These are phyloP conservation scores for Neurospora terricola DNA, from an alignment of 495 filamentous ascomycete genomes.

Conservation along the genomic window DNA sequence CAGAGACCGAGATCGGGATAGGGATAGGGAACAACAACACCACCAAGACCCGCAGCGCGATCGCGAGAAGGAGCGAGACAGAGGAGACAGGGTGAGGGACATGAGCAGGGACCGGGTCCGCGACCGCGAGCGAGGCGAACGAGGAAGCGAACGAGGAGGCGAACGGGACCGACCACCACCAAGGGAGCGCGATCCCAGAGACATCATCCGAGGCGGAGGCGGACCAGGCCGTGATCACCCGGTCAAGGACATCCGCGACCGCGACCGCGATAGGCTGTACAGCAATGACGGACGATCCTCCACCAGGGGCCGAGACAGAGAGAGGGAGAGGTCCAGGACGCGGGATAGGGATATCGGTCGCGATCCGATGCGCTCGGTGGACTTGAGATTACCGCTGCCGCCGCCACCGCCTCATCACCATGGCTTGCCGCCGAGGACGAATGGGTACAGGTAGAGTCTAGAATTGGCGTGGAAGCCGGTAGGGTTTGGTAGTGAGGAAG, in stretches of 20 bases:
- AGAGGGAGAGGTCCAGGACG: slow-evolving; percentile 7
- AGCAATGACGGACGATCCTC: neutral
- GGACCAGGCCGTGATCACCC: neutral
- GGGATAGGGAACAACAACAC: neutral
- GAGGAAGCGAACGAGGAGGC: neutral
- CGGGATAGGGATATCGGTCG: slow-evolving; percentile 5
- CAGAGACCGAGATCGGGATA: slow-evolving; percentile 1
- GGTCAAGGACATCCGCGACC: neutral
- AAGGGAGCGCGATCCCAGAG: neutral
- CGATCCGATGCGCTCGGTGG: neutral
- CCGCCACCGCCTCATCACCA: neutral
- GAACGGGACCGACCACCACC: neutral
- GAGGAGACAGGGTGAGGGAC: neutral
- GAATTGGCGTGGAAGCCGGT: neutral
- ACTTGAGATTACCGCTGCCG: neutral
- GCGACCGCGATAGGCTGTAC: neutral
- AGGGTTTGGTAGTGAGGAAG: neutral
- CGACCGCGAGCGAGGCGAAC: neutral
- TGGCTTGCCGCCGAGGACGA: neutral
- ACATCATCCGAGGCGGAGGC: neutral
- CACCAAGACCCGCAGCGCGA: neutral
- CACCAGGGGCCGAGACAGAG: neutral
- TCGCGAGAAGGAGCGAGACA: neutral
- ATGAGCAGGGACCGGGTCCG: neutral
- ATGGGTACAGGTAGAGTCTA: neutral